Conservation (phyloP, 116 monocot species). For the Cymodocea nodosa region DNA sequence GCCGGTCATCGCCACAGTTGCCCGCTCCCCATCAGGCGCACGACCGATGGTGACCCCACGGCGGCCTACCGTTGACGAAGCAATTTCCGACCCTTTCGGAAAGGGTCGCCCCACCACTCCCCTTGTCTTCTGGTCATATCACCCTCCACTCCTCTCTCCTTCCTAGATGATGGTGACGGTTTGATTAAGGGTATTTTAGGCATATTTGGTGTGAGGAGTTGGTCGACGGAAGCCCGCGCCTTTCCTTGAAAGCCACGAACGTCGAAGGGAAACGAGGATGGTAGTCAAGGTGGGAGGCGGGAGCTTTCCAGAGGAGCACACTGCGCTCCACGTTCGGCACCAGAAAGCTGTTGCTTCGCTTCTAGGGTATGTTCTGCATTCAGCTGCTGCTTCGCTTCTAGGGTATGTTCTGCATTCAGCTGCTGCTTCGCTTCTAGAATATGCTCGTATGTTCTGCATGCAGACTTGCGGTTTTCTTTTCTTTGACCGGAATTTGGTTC, state of each 20-base stretch:
- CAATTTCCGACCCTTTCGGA: background rate
- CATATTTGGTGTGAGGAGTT: conserved; percentile 5
- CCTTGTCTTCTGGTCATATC: background rate
- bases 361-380: background rate
- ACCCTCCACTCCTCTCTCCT: background rate
- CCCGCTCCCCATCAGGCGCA: background rate
- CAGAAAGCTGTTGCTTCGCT: background rate
- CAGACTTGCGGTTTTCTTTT: background rate
- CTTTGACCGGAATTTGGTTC: background rate
- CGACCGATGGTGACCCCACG: background rate
- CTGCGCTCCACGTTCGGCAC: too few species aligned
- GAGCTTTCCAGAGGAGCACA: background rate
- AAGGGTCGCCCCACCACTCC: background rate
- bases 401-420: background rate
- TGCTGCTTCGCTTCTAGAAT: background rate
- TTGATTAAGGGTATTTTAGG: background rate
- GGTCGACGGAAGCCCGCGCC: background rate
- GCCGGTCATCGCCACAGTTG: too few species aligned
- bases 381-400: background rate
- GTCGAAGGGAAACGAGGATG: background rate
- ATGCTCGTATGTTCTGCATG: background rate
- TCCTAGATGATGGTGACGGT: too few species aligned
- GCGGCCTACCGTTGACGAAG: background rate
- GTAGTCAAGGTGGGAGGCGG: background rate
- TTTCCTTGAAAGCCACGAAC: conserved; percentile 15